These are phyloP conservation scores for Paxillus rubicundulus DNA, from an alignment of 768 basidiomycete genomes.

Conservation along the genomic window DNA sequence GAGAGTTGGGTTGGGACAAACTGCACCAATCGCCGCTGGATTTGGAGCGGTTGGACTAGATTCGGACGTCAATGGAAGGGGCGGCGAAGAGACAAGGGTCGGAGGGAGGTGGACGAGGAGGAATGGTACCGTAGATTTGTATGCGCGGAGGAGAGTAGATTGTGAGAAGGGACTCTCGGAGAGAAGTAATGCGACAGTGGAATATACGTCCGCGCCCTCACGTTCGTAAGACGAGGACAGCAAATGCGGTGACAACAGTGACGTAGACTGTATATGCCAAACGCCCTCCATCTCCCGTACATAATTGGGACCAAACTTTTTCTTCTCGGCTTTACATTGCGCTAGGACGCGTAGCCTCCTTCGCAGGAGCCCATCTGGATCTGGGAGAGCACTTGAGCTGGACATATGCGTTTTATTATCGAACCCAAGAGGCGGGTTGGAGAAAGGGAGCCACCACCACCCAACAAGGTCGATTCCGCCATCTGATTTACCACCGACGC, in stretches of 20 bases:
- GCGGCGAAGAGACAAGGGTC: neutral
- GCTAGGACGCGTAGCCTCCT: constrained; percentile 72
- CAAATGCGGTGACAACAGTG: neutral
- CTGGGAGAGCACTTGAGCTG: constrained; percentile 11
- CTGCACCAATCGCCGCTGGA: constrained; percentile 3
- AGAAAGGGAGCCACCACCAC: constrained; percentile 85
- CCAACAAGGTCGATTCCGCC: constrained; percentile 87
- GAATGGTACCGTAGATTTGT: constrained; percentile 75
- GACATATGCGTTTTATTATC: neutral
- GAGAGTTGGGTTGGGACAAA: constrained; percentile 24
- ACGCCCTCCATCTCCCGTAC: constrained; percentile 94
- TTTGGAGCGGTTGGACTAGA: neutral
- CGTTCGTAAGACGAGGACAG: neutral
- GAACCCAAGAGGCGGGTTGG: neutral
- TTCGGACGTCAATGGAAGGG: neutral
- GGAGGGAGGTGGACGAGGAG: constrained; percentile 77
- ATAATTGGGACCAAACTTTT: constrained; percentile 73
- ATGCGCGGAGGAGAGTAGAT: constrained; percentile 63
- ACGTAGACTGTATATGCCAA: constrained; percentile 37
- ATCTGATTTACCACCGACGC: constrained; percentile 85
- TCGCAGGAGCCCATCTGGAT: constrained; percentile 26
- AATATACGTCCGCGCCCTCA: neutral
- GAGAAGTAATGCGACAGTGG: constrained; percentile 65
- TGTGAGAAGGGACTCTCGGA: constrained; percentile 82
- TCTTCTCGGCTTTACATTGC: constrained; percentile 91